Base-by-base conservation (phyloP, 371 early-diverging fungal species). In the Mortierella sp. region DNA sequence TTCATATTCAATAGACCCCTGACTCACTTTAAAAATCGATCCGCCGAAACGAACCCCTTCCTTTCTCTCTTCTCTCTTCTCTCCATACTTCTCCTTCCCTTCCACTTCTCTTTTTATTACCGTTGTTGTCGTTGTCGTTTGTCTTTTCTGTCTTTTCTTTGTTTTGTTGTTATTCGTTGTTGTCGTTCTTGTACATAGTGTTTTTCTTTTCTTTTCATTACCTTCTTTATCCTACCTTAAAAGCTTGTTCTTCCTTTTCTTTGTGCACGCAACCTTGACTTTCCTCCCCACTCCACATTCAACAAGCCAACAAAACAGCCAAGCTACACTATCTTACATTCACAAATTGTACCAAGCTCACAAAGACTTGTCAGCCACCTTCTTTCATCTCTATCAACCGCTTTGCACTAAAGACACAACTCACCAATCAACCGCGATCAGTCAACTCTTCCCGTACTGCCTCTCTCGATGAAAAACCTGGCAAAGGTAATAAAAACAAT, bases 381-480 rank as follows among this genome's bases (percentile, higher is more conserved):
- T 21, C 0, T 19, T 21, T 31, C 7, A 13, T 38, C 24, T 34
- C 38, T 24, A 65, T 38, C 42, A 21, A 38, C 16, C 8, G 9
- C 10, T 2, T 21, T 38, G 38, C 42, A 34, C 42, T 65, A 21
- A 34, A 38, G 24, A 9, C 68, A 38, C 24, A 38, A 65, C 68
- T 65, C 68, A 38, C 9, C 42, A 19, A 38, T 21, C 68, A 48
- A 65, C 16, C 65, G 19, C 65, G 65, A 65, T 65, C 65, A 65
- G 68, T 65, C 68, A 65, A 42, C 2, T 31, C 34, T 72, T 21
- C 42, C 63, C 58, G 63, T 71, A 34, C 48, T 76, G 28, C 48
- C 16, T 72, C 57, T 47, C 73, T 80, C 72, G 78, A 84, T 84
- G 84, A 80, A 78, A 84, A 80, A 81, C 79, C 60, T 84, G 83